Base-by-base conservation (phyloP, 805 yeast genomes). In the Metschnikowia cubensis region DNA sequence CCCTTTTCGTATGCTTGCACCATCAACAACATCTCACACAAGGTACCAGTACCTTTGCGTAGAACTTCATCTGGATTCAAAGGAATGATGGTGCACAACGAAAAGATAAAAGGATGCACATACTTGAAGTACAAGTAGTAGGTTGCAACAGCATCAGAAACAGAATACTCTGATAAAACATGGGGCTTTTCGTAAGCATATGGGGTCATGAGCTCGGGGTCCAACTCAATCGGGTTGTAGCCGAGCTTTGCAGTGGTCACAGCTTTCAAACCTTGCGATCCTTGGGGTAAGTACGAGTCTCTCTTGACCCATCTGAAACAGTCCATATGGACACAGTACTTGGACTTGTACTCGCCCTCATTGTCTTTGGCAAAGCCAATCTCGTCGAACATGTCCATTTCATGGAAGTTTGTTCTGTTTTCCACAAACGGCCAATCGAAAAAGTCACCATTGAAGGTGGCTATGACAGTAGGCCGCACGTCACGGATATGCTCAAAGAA, bases 391-490 rank as follows among this genome's bases (percentile, higher is more conserved):
- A 94, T 85, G 64, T 87, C 85, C 56, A 94, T 66, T 14, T 88
- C 97, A 65, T 94, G 95, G 51, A 81, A 81, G 20, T 83, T 71
- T 2, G 97, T 85, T 63, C 99, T 76, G 13, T 87, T 85, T 58
- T 91, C 98, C 2, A 94, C 92, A 65, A 90, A 94, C 1, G 99
- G 99, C 98, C 99, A 94, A 74, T 94, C 99, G 70, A 94, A 94
- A 63, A 91, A 92, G 65, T 94, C 99, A 76, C 99, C 99, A 70
- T 94, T 94, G 61, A 89, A 94, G 0, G 99, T 94, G 1, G 97
- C 96, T 49, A 95, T 94, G n/a, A 94, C 96, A 0, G 98, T 92
- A 1, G 99, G 99, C 57, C 81, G 77, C 3, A 79, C 87, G 39
- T 94, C 98, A 54, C 90, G 73, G 21, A 94, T 80, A 64, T 94